Percentiles rank a stretch among this genome's conserved stretches.
These are phyloP conservation scores for Pestalotiopsis sp. DNA, from an alignment of 2,329 filamentous ascomycete genomes.

Conservation along the genomic window DNA sequence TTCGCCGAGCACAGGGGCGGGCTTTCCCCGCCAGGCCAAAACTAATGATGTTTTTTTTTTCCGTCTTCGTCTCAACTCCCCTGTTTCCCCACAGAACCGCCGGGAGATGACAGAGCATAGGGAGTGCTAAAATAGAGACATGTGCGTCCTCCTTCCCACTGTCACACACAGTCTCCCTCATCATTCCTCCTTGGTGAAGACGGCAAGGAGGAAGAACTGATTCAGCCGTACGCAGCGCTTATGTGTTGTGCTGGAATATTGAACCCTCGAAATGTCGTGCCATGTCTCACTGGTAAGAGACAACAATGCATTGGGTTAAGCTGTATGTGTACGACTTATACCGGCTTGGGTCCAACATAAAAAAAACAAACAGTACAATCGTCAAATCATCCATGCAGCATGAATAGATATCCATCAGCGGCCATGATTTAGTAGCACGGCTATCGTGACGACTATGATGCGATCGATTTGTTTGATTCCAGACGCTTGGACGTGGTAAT, in stretches of 20 bases:
- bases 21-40: conserved; percentile 9
- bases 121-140: background rate
- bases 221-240: background rate
- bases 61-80: conserved; percentile 1
- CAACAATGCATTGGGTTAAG: background rate
- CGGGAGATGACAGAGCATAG: conserved; percentile 10
- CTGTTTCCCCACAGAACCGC: conserved; percentile 10
- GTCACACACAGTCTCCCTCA: background rate
- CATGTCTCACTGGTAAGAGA: conserved; percentile 1
- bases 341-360: background rate
- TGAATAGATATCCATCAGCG: background rate
- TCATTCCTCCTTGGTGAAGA: background rate
- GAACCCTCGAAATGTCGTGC: conserved; percentile 1
- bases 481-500: background rate
- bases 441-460: background rate
- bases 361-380: background rate
- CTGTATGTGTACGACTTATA: too few relatives aligned
- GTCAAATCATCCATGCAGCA: background rate
- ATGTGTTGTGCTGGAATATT: background rate
- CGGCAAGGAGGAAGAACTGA: background rate
- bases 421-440: background rate
- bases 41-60: conserved; percentile 8
- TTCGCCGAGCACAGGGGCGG: conserved; percentile 7
- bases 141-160: background rate
- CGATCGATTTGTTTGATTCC: background rate